These are phyloP conservation scores for Penicillium thymicola DNA, from an alignment of 2,329 filamentous ascomycete genomes.

Conservation along the genomic window DNA sequence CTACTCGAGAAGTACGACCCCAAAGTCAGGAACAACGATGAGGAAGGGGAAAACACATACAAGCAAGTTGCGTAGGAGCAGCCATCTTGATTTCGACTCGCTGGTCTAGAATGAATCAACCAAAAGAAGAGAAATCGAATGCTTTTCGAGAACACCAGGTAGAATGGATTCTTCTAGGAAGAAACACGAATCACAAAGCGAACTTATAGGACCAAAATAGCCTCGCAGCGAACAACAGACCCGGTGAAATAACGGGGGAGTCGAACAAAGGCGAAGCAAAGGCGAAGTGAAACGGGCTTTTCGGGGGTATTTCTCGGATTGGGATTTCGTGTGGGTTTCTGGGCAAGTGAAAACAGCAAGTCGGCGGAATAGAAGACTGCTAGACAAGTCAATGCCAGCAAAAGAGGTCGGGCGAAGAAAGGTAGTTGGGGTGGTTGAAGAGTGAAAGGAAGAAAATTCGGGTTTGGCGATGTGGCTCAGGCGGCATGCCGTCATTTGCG, in stretches of 20 bases:
- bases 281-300: constrained; percentile 4
- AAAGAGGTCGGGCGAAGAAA: constrained; percentile 32
- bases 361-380: constrained; percentile 26
- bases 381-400: constrained; percentile 54
- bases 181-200: constrained; percentile 2
- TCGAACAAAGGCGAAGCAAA: constrained; percentile 11
- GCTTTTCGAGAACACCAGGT: constrained; percentile 2
- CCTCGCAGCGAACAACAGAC: not conserved
- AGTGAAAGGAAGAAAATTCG: constrained; percentile 28
- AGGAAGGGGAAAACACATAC: constrained; percentile 42
- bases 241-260: constrained; percentile 2
- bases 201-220: constrained; percentile 3
- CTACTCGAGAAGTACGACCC: not conserved
- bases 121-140: constrained; percentile 12
- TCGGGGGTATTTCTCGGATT: constrained; percentile 6
- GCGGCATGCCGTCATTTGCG: constrained; percentile 27
- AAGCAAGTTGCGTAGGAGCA: constrained; percentile 89
- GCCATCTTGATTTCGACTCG: constrained; percentile 59
- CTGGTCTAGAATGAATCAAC: constrained; percentile 9
- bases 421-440: constrained; percentile 23
- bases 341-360: constrained; percentile 4
- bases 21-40: not conserved
- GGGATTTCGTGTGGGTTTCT: not conserved
- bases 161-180: constrained; percentile 1
- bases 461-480: constrained; percentile 21